A percentile compares a stretch with the other conserved stretches of the same genome.
Evolutionary conservation across 2,329 filamentous ascomycete genomes (phyloP).

Genomic region (Hawksworthiomyces lignivorus): DNA sequence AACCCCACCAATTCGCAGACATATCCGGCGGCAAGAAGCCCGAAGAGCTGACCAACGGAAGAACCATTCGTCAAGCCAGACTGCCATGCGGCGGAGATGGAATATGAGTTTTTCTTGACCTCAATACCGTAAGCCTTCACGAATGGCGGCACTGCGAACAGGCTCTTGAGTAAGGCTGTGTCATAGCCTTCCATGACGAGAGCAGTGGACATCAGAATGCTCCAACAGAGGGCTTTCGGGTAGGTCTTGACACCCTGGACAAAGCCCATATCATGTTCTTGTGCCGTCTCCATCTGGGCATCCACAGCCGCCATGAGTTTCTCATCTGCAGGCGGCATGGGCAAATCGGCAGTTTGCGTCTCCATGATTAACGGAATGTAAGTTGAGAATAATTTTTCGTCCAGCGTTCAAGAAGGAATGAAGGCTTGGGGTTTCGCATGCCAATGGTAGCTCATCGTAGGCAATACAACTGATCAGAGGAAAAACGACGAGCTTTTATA

Average conservation of each 20-base stretch:
- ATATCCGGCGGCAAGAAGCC: neutral
- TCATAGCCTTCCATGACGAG: constrained; percentile 19
- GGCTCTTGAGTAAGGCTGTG: constrained; percentile 24
- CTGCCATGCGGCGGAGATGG: constrained; percentile 8
- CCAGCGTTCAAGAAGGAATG: no score
- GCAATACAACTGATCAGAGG: no score
- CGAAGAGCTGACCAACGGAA: neutral
- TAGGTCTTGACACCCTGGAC: constrained; percentile 9
- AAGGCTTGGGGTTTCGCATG: no score
- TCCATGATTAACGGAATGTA: no score
- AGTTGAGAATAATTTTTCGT: no score
- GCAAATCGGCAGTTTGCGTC: no score
- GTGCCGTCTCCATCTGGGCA: no score
- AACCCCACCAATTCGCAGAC: neutral
- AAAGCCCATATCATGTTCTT: constrained; percentile 20
- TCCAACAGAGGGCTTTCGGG: constrained; percentile 6
- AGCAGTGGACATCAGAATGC: neutral
- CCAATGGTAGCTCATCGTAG: no score
- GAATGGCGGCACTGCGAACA: constrained; percentile 23
- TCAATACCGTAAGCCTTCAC: constrained; percentile 20
- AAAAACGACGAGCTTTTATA: no score
- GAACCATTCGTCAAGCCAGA: neutral
- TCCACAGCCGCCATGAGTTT: no score
- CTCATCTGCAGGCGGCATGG: no score
- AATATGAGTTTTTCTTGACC: constrained; percentile 22